Percentiles rank a stretch among this genome's conserved stretches.
These are phyloP conservation scores for Polyplosphaeria fusca DNA, from an alignment of 495 filamentous ascomycete genomes.

Conservation along the genomic window DNA sequence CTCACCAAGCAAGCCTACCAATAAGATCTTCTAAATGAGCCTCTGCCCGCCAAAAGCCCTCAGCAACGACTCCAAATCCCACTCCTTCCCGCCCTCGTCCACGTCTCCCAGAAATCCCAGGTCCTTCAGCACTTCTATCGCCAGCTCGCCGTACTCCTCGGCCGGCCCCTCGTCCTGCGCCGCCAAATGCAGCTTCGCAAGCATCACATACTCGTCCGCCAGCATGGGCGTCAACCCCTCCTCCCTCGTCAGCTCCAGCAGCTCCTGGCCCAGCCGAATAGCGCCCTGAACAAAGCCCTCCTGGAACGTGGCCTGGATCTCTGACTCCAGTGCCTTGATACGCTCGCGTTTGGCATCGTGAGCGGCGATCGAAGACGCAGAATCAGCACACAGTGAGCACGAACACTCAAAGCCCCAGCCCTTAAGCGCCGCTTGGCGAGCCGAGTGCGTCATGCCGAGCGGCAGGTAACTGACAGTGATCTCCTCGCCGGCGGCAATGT, in stretches of 20 bases:
- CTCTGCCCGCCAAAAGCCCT: neutral
- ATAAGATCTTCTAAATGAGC: neutral
- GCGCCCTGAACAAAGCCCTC: neutral
- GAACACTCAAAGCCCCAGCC: conserved; percentile 21
- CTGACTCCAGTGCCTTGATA: neutral
- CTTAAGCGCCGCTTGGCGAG: conserved; percentile 4
- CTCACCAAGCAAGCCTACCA: too few species aligned
- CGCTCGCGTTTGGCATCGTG: conserved; percentile 7
- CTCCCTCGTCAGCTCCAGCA: neutral
- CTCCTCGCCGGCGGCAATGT: conserved; percentile 19
- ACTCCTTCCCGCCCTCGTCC: neutral
- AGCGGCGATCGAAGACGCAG: neutral
- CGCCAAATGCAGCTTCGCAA: neutral
- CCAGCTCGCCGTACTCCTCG: neutral
- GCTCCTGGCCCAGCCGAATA: neutral
- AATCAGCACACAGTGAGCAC: conserved; percentile 7
- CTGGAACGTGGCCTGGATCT: neutral
- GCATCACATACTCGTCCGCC: neutral
- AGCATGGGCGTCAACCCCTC: neutral
- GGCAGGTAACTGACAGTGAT: conserved; percentile 15
- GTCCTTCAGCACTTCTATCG: neutral
- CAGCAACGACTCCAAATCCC: neutral
- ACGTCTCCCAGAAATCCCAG: neutral
- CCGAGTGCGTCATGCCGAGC: neutral
- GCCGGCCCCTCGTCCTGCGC: neutral